Conservation (phyloP, 2,329 filamentous ascomycete species). For the Coniochaeta prunicola region DNA sequence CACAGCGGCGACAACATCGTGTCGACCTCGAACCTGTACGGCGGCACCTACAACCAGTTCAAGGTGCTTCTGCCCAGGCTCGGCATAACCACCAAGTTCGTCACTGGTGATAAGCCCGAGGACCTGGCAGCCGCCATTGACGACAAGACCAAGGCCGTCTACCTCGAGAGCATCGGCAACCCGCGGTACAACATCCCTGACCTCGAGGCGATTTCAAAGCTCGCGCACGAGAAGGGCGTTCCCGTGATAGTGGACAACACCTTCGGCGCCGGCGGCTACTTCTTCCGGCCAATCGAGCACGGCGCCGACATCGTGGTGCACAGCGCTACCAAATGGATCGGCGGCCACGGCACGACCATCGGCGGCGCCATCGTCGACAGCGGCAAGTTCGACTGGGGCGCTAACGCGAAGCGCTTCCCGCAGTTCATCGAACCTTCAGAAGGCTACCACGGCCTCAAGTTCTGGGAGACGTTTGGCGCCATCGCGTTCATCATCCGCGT, state of each 20-base stretch:
- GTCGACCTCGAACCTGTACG: conserved; percentile 84
- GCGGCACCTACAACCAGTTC: conserved; percentile 95
- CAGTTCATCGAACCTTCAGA: conserved; percentile 85
- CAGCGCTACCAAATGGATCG: conserved; percentile 95
- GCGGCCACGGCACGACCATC: conserved; percentile 88
- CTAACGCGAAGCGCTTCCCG: conserved; percentile 76
- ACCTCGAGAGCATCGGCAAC: conserved; percentile 89
- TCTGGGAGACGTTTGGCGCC: conserved; percentile 85
- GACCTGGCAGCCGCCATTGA: conserved; percentile 80
- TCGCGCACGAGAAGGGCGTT: conserved; percentile 63
- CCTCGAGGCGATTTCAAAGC: conserved; percentile 76
- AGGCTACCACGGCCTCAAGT: conserved; percentile 89
- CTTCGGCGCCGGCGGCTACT: conserved; percentile 89
- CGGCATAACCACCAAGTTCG: conserved; percentile 82
- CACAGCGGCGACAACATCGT: conserved; percentile 89
- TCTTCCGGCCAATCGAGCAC: conserved; percentile 77
- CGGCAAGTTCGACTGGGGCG: conserved; percentile 92
- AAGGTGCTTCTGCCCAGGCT: conserved; percentile 85
- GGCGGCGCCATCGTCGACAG: conserved; percentile 80
- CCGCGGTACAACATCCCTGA: conserved; percentile 90
- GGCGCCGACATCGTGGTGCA: conserved; percentile 92
- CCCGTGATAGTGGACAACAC: conserved; percentile 78
- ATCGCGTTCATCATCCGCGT: conserved; percentile 78
- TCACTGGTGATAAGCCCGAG: conserved; percentile 70
- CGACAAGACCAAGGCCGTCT: conserved; percentile 87